Evolutionary conservation across 176 grass and related monocot species (phyloP), one percentile per base, ranked within the genome.

Genomic region (Aegilops sharonensis): DNA sequence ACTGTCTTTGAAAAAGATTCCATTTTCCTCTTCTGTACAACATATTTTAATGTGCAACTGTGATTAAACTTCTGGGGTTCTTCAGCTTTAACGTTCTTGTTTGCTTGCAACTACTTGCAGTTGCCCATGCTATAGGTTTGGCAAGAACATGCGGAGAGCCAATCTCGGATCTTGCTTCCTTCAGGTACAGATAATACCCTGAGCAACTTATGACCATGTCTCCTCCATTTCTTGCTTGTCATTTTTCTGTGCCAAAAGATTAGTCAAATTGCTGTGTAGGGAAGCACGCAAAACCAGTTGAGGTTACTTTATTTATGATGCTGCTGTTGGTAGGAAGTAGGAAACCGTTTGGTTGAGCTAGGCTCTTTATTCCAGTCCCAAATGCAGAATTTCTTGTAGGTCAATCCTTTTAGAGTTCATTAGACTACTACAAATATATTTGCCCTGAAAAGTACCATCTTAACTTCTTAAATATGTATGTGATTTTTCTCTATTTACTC

Each of bases 51-150:
- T 88, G 32, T 34, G 81, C 56, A 75, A 78, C 74, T 88, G 30
- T 29, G 66, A 61, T 67, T 68, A 68, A 85, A 88, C 81, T 84
- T 68, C 67, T 25, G 73, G 21, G 15, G n/a, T 20, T 32, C 45
- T 57, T 77, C 31, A 31, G 6, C 54, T 84, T 42, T 78, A 70
- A 92, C 79, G 36, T 14, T 13, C 3, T 47, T 84, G 21, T 24
- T 80, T 84, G 56, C 64, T 25, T 90, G 78, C 78, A 48, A 84
- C 45, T 81, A 72, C 87, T 81, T 91, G 91, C 91, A 98, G 96
- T 74, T 95, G 93, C 23, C 96, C 96, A 50, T 98, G 92, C 86
- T 98, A 95, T 86, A 93, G 88, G 79, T 98, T 98, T 73, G 96
- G 96, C 75, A 94, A 92, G 86, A 98, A 95, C 93, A 92, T 94